Base-by-base conservation (phyloP, 257 asterid genomes). In the Gentiana straminea region DNA sequence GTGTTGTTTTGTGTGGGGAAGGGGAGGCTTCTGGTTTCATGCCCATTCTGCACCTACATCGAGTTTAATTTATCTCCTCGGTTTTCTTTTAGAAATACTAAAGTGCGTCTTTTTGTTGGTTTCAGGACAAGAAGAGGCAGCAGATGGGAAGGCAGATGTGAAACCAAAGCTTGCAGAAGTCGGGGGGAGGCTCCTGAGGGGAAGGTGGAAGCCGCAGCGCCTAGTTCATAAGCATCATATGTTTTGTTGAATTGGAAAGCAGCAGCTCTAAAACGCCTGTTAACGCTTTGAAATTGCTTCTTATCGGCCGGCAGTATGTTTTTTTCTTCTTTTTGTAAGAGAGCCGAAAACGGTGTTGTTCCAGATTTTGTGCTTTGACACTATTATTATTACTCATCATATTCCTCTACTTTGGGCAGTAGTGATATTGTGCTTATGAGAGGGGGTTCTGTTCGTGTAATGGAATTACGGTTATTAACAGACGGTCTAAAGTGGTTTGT, bases 81-180 rank as follows among this genome's bases (percentile, higher is more conserved):
- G 24, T 47, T 38, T 37, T 39, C 60, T 32, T 10, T 7, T 33
- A 4, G 8, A 55, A 37, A 7, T 1, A 35, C 33, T 0, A 8
- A 24, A 24, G 24, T 24, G 24, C 24, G 0, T 24, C 7, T 47
- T 55, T n/a, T 51, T 46, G 39, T 37, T 57, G 8, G 5, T 43
- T 54, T 44, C 69, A 71, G 74, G 55, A 32, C 53, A 68, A 72
- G 89, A 82, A 34, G 79, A 51, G 57, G 62, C 57, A 48, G 75
- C 51, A 49, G 69, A 37, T 33, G 75, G 64, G n/a, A 67, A 60
- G 70, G 70, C 54, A 13, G 76, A 11, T 13, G 72, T n/a, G 35
- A 49, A 43, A n/a, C 67, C 53, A 2, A 61, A 72, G 63, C 24
- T 54, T 24, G 50, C 13, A 8, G 75, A 37, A 52, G 24, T 24